Conservation (phyloP, 495 filamentous ascomycete species). For the Pyronema domesticum region DNA sequence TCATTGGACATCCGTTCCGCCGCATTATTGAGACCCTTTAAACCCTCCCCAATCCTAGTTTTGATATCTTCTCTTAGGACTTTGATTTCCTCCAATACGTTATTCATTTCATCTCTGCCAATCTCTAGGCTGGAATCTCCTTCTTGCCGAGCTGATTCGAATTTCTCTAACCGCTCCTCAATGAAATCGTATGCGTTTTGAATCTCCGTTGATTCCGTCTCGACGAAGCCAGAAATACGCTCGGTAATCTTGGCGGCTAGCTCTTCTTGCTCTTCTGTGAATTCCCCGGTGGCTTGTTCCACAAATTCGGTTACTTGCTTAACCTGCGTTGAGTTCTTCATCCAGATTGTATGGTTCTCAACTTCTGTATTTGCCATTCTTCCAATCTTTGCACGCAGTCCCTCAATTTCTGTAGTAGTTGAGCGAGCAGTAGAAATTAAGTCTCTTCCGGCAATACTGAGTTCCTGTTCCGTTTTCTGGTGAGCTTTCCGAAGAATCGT, state of each 20-base stretch:
- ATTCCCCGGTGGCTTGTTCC: slow-evolving; percentile 49
- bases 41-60: slow-evolving; percentile 61
- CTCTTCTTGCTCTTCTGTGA: slow-evolving; percentile 49
- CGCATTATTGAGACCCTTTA: slow-evolving; percentile 66
- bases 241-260: slow-evolving; percentile 47
- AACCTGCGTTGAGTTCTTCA: slow-evolving; percentile 54
- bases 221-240: slow-evolving; percentile 56
- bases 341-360: slow-evolving; percentile 62
- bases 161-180: slow-evolving; percentile 42
- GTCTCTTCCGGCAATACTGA: slow-evolving; percentile 50
- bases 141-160: slow-evolving; percentile 44
- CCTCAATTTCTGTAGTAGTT: slow-evolving; percentile 62
- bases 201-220: slow-evolving; percentile 49
- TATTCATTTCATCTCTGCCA: slow-evolving; percentile 75
- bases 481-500: slow-evolving; percentile 64
- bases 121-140: background rate
- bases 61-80: slow-evolving; percentile 74
- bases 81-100: slow-evolving; percentile 81
- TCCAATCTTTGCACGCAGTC: slow-evolving; percentile 63
- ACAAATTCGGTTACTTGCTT: slow-evolving; percentile 54
- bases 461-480: slow-evolving; percentile 60
- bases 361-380: slow-evolving; percentile 68
- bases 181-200: slow-evolving; percentile 49
- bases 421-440: slow-evolving; percentile 56
- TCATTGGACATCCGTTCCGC: slow-evolving; percentile 77